These are phyloP conservation scores for Lentinula aciculospora DNA, from an alignment of 768 basidiomycete species.

Conservation along the genomic window DNA sequence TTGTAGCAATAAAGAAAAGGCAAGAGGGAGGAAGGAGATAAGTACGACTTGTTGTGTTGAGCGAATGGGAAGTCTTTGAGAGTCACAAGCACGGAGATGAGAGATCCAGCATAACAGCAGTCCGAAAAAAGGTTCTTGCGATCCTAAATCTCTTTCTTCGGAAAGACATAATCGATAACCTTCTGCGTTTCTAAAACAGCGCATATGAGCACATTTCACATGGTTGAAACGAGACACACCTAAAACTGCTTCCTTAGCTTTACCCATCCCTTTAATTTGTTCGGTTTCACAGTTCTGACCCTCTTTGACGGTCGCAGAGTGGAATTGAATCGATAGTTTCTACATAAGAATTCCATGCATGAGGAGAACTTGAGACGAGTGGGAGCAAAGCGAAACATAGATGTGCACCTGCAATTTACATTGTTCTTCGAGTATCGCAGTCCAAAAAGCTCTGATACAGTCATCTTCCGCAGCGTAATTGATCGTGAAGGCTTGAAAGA, in stretches of 20 bases:
- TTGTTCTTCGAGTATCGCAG: background rate
- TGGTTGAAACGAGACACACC: background rate
- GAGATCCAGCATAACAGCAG: background rate
- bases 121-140: background rate
- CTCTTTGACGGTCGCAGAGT: background rate
- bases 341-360: background rate
- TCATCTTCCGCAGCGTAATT: constrained; percentile 5
- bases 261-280: constrained; percentile 5
- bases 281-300: background rate
- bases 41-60: too few species aligned
- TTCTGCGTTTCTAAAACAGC: background rate
- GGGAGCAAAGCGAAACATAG: too few species aligned
- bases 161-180: background rate
- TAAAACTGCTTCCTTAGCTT: background rate
- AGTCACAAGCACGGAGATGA: background rate
- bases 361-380: too few species aligned
- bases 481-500: constrained; percentile 6
- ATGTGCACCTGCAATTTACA: constrained; percentile 2
- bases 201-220: background rate
- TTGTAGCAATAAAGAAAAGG: too few species aligned
- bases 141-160: background rate
- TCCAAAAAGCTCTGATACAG: background rate
- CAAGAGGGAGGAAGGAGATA: too few species aligned
- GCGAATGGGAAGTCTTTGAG: too few species aligned
- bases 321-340: background rate